These are phyloP conservation scores for Malus hybrid DNA, from an alignment of 331 rosid genomes.

Conservation along the genomic window DNA sequence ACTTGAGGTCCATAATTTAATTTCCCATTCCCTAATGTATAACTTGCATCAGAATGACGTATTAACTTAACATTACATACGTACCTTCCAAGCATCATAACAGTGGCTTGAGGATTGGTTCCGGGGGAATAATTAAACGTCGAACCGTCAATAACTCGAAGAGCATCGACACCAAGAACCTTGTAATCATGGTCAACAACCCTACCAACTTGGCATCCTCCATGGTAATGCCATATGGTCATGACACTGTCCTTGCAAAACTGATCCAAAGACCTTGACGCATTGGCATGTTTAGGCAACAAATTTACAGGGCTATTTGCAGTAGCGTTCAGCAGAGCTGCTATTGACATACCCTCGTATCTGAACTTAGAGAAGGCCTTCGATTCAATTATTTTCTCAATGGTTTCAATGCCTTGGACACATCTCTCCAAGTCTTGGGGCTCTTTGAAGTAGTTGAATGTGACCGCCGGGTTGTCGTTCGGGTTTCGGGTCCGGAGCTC, in stretches of 20 bases:
- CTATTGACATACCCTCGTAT: slow-evolving; percentile 20
- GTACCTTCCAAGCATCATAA: slow-evolving; percentile 93
- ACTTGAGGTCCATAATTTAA: too few species aligned
- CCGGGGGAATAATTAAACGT: slow-evolving; percentile 76
- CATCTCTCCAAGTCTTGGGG: slow-evolving; percentile 61
- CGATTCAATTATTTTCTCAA: slow-evolving; percentile 51
- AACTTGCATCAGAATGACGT: too few species aligned
- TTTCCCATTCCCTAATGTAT: too few species aligned
- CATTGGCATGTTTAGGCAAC: slow-evolving; percentile 50
- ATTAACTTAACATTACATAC: too few species aligned
- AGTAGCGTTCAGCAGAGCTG: slow-evolving; percentile 48
- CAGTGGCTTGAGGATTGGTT: slow-evolving; percentile 87
- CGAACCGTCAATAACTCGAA: slow-evolving; percentile 78
- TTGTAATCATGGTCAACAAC: slow-evolving; percentile 60
- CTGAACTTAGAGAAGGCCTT: slow-evolving; percentile 45
- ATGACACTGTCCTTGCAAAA: slow-evolving; percentile 75
- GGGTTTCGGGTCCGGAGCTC: slow-evolving; percentile 57
- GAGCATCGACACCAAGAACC: slow-evolving; percentile 57
- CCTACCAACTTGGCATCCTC: slow-evolving; percentile 71
- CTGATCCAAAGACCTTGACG: slow-evolving; percentile 50
- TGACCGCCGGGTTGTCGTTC: slow-evolving; percentile 67
- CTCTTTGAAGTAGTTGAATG: slow-evolving; percentile 76
- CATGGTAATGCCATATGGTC: slow-evolving; percentile 95
- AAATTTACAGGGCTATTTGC: slow-evolving; percentile 51
- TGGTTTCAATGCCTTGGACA: slow-evolving; percentile 43